phyloP scores from a whole-genome alignment of 768 basidiomycete genomes.

The Pholiota conissans region DNA sequence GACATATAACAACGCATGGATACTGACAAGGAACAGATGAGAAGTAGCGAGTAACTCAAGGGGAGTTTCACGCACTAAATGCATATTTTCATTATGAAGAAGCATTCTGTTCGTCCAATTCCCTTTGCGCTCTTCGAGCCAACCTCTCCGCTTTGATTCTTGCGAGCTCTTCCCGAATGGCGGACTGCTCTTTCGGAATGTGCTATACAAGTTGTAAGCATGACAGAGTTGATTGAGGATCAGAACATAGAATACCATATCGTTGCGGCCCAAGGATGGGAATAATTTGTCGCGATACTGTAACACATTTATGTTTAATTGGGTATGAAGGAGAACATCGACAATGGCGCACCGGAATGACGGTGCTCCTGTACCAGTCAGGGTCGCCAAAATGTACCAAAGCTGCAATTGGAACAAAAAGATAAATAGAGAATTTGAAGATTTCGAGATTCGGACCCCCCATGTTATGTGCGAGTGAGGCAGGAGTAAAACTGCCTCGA shows the following conservation, averaged over 20 bases:
- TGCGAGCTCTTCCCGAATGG: conserved; percentile 67
- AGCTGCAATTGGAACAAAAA: conserved; percentile 80
- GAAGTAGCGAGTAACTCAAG: neutral
- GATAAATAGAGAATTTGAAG: conserved; percentile 87
- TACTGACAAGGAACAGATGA: neutral
- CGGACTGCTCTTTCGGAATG: conserved; percentile 65
- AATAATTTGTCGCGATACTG: conserved; percentile 78
- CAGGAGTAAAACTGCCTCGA: no score
- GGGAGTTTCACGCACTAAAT: neutral
- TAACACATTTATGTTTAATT: neutral
- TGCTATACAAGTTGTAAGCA: conserved; percentile 33
- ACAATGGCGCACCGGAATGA: conserved; percentile 59
- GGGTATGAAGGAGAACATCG: neutral
- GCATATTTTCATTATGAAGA: neutral
- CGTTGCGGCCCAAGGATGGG: conserved; percentile 57
- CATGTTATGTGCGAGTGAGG: conserved; percentile 33
- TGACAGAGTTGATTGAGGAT: neutral
- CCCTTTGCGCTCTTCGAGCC: conserved; percentile 45
- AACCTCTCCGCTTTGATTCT: conserved; percentile 65
- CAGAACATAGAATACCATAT: conserved; percentile 37
- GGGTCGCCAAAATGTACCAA: conserved; percentile 88
- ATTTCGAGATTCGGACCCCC: conserved; percentile 83
- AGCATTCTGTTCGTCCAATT: conserved; percentile 32
- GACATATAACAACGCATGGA: neutral
- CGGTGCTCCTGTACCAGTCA: conserved; percentile 78